A percentile compares a stretch with the other conserved stretches of the same genome.
These are phyloP conservation scores for Colletotrichum kahawae DNA, from an alignment of 2,329 filamentous ascomycete genomes.

Conservation along the genomic window DNA sequence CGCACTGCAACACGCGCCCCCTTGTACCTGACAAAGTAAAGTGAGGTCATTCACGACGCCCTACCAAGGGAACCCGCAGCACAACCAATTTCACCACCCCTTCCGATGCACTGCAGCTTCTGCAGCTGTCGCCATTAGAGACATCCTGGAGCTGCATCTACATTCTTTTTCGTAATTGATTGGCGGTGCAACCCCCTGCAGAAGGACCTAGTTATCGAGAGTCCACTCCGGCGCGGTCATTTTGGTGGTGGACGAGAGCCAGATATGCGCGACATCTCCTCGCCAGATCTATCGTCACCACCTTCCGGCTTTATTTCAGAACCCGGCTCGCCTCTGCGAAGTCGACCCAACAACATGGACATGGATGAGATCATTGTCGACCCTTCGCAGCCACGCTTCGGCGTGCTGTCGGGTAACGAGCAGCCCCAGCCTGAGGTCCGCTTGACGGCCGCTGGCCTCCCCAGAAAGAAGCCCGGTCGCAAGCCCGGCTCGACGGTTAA, in stretches of 20 bases:
- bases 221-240: not conserved
- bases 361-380: slow-evolving; percentile 58
- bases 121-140: not conserved
- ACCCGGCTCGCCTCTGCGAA: slow-evolving; percentile 46
- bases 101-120: not conserved
- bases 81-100: not conserved
- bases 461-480: slow-evolving; percentile 68
- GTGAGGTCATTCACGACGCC: slow-evolving; percentile 24
- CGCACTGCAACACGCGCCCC: slow-evolving; percentile 11
- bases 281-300: slow-evolving; percentile 56
- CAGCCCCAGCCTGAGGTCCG: slow-evolving; percentile 19
- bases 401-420: slow-evolving; percentile 30
- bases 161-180: not conserved
- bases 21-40: not conserved
- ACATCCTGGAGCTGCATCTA: not conserved
- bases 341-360: slow-evolving; percentile 36
- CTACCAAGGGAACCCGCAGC: not conserved
- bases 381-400: slow-evolving; percentile 39
- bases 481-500: slow-evolving; percentile 65
- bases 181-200: not conserved
- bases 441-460: slow-evolving; percentile 62
- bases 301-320: slow-evolving; percentile 57
- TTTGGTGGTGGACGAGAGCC: slow-evolving; percentile 15
- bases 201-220: not conserved
- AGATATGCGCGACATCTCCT: slow-evolving; percentile 44